Conservation (phyloP, 768 basidiomycete genomes). For the Boletus subcaerulescens region DNA sequence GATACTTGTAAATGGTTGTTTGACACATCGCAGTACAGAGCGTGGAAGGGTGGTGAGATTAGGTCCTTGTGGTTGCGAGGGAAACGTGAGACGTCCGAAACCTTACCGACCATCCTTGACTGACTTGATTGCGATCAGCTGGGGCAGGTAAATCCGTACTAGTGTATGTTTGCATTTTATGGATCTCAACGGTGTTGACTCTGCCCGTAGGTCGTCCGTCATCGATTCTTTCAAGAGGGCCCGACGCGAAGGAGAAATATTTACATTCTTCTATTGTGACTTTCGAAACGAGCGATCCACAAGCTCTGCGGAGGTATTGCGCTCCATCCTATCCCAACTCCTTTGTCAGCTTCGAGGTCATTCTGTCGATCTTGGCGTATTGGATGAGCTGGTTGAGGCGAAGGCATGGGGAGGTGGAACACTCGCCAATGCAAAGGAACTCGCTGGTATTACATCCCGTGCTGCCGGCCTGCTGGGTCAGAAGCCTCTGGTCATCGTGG, state of each 20-base stretch:
- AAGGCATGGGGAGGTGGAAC: neutral
- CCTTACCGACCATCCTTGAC: neutral
- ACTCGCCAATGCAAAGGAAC: neutral
- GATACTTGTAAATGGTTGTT: conserved; percentile 4
- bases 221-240: neutral
- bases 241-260: neutral
- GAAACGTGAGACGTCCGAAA: neutral
- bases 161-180: neutral
- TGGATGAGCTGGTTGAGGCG: neutral
- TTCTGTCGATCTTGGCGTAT: neutral
- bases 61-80: conserved; percentile 5
- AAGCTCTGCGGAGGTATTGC: neutral
- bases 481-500: neutral
- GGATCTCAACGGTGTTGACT: neutral
- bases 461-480: neutral
- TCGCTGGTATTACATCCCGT: neutral
- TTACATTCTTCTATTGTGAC: conserved; percentile 2
- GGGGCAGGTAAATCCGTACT: conserved; percentile 8
- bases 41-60: neutral
- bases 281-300: neutral
- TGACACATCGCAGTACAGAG: neutral
- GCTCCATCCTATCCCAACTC: neutral
- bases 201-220: neutral
- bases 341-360: neutral
- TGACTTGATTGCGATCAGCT: neutral